Evolutionary conservation across 192 early-diverging fungal species (phyloP), one percentile per base, ranked within the genome.

Genomic region (Phlyctochytrium bullatum): DNA sequence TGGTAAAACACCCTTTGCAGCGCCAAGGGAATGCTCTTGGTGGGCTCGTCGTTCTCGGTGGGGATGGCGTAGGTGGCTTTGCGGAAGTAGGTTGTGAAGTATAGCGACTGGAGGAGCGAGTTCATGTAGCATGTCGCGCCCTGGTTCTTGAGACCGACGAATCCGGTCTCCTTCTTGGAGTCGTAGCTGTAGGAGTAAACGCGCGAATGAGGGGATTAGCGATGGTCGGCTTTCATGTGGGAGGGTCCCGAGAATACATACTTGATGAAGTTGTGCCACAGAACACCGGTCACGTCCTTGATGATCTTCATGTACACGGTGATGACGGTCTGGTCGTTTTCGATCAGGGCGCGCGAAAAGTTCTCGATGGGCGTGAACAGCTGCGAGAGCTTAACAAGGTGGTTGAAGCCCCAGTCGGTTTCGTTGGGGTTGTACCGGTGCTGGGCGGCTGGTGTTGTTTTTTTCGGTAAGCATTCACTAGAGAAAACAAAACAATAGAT

Each of bases 51-150:
- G 34, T 87, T 79, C 53, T 89, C 90, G 3, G 93, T 96, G 4
- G 96, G 96, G 54, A 99, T 96, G 70, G 92, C 86, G 71, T 91
- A 99, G 2, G 91, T 90, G 3, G 93, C 90, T 73, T 76, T 92
- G 62, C 97, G 88, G 74, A 99, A 97, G 68, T 90, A 89, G 71
- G 88, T 96, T 16, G 94, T 97, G 69, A 91, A 97, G 68, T 91
- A 98, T 32, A 98, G 80, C 25, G 92, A 94, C 72, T 99, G 97
- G 35, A 99, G 82, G 23, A 98, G 79, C 57, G 95, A 96, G 81
- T 98, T 99, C 94, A 99, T 95, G 75, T 99, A 99, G 79, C 97
- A 95, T 0, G 97, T 99, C 0, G 95, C 94, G 20, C 95, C 97
- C 75, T 98, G 96, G 75, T 99, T 99, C 67, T 91, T 91, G 61